phyloP scores from a whole-genome alignment of 2,329 filamentous ascomycete genomes.

The Stenocarpella maydis region DNA sequence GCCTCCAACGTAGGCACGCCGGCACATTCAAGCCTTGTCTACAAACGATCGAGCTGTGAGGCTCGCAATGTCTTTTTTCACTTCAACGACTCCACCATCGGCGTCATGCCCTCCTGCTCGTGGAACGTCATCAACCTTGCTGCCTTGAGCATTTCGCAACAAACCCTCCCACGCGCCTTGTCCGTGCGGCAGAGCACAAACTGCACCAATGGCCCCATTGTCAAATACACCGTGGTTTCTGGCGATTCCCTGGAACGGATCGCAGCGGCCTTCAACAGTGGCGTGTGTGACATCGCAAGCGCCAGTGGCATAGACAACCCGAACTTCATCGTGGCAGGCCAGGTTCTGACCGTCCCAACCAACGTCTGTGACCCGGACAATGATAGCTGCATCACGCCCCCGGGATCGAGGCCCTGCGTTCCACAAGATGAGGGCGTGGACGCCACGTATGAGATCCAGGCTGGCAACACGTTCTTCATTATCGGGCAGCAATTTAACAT shows the following conservation, averaged over 20 bases:
- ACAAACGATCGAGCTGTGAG: constrained; percentile 3
- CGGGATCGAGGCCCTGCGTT: constrained; percentile 13
- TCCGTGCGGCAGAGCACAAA: constrained; percentile 2
- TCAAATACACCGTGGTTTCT: constrained; percentile 8
- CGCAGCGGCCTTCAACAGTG: constrained; percentile 13
- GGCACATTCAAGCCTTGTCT: not conserved
- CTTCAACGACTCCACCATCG: constrained; percentile 12
- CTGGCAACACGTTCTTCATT: constrained; percentile 25
- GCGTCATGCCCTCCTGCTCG: constrained; percentile 7
- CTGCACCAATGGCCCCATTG: not conserved
- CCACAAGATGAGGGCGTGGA: not conserved
- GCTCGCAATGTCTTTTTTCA: constrained; percentile 21
- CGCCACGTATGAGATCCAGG: not conserved
- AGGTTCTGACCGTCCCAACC: constrained; percentile 19
- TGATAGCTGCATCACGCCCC: constrained; percentile 18
- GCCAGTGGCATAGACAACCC: constrained; percentile 4
- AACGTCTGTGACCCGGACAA: constrained; percentile 25
- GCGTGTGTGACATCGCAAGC: constrained; percentile 20
- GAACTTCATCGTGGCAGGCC: constrained; percentile 12
- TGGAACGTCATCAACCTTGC: constrained; percentile 22
- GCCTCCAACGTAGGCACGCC: not conserved
- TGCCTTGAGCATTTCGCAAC: not conserved
- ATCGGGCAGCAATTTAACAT: constrained; percentile 6
- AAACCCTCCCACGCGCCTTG: not conserved
- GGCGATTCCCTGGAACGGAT: constrained; percentile 23